Percentiles rank a stretch among this genome's conserved stretches.
Evolutionary conservation across 441 rosid genomes (phyloP).

Genomic region (Pelargonium fulgidum): DNA sequence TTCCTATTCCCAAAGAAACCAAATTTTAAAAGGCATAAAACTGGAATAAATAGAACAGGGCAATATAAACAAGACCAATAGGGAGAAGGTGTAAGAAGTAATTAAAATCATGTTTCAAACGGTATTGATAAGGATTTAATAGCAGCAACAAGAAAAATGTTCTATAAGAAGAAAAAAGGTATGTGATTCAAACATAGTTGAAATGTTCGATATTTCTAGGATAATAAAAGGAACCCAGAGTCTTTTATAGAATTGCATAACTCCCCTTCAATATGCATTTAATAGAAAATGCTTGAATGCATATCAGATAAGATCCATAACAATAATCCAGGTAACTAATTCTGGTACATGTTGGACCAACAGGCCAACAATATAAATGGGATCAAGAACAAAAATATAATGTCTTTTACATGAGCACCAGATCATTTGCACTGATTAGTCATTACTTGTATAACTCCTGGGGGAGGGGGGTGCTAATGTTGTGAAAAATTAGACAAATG

Average conservation of each 20-base stretch:
- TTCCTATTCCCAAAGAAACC: conserved; percentile 28
- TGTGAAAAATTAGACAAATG: not conserved
- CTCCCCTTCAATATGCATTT: not conserved
- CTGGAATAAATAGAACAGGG: not conserved
- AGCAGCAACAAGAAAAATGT: not conserved
- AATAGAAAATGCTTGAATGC: not conserved
- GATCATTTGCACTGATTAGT: too few relatives aligned
- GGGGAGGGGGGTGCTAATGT: too few relatives aligned
- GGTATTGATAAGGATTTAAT: not conserved
- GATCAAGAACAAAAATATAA: too few relatives aligned
- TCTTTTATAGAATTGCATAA: not conserved
- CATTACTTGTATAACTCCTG: too few relatives aligned
- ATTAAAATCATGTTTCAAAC: not conserved
- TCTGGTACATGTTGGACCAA: not conserved
- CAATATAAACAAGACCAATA: not conserved
- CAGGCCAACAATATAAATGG: not conserved
- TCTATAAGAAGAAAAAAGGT: not conserved
- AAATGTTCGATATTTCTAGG: conserved; percentile 7
- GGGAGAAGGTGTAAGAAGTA: not conserved
- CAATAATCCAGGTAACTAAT: not conserved
- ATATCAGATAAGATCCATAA: not conserved
- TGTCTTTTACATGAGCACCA: too few relatives aligned
- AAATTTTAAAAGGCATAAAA: not conserved
- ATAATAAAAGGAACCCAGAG: not conserved
- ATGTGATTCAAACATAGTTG: not conserved